Evolutionary conservation across 1,284 basidiomycete genomes (phyloP), one percentile per base, ranked within the genome.

Genomic region (Cryptococcus hybrid): DNA sequence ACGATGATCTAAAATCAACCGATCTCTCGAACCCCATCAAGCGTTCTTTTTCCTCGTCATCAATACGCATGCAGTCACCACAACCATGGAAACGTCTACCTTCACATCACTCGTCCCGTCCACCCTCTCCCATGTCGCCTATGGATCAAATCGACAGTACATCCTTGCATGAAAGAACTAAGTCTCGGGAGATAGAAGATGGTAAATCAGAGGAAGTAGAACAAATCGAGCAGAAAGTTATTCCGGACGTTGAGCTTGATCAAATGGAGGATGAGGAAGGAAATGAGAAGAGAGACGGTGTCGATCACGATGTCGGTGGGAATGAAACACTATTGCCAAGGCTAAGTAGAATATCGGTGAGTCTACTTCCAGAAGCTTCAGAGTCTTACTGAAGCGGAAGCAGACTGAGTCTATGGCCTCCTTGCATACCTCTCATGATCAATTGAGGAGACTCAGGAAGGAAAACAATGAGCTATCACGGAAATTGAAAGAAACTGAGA

Each of bases 401-500:
- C 47, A 74, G 68, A 71, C 70, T n/a, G 67, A 68, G n/a, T 76
- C 74, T 0, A 57, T 63, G 4, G 56, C 52, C 7, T 73, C 70
- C 2, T 60, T 76, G n/a, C 55, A 64, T 0, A 67, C 68, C 0
- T 67, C 66, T 2, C 70, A 83, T 43, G 88, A 90, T 47, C 82
- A 84, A 47, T 69, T 90, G 24, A 87, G 89, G 7, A 84, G 83
- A 2, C 73, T 92, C 55, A 84, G 87, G 70, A 83, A 85, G 62
- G 80, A 84, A n/a, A 92, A 91, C 63, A 76, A 79, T 1, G 90
- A 93, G 37, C 78, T 92, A 13, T 79, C 81, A 44, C 81, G 85
- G 61, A 89, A 89, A 74, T 77, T 90, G 34, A 79, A 84, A 56
- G 88, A 90, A 56, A 84, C 85, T 2, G 88, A 92, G 68, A 79